Evolutionary conservation across 768 basidiomycete species (phyloP).

Genomic region (Cystofilobasidium capitatum): DNA sequence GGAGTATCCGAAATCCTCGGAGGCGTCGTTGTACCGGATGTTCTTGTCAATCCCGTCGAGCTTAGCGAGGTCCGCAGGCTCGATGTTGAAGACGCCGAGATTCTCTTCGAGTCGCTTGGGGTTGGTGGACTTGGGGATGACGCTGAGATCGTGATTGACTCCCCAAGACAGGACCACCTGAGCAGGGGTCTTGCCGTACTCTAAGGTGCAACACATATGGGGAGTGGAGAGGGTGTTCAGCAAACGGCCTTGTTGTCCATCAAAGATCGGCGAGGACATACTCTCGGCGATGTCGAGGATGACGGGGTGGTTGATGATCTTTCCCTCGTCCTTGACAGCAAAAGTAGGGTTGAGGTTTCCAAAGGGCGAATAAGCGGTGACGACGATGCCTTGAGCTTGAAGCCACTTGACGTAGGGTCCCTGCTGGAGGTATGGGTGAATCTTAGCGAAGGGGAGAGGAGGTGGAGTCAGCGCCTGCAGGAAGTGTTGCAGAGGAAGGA

Average conservation of each 20-base stretch:
- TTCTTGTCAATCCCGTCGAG: conserved; percentile 12
- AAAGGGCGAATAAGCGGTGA: conserved; percentile 22
- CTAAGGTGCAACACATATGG: no score
- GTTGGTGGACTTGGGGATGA: conserved; percentile 21
- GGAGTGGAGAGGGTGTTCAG: background rate
- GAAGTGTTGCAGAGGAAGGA: background rate
- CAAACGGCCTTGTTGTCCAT: background rate
- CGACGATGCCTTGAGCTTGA: conserved; percentile 14
- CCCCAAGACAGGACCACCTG: conserved; percentile 19
- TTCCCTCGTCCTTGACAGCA: conserved; percentile 13
- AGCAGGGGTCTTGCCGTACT: conserved; percentile 11
- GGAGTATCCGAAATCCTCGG: conserved; percentile 14
- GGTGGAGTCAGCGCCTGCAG: background rate
- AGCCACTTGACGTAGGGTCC: conserved; percentile 21
- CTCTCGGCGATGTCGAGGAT: conserved; percentile 14
- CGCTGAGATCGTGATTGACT: conserved; percentile 10
- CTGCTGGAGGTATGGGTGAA: conserved; percentile 23
- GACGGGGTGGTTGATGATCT: conserved; percentile 21
- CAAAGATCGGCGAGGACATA: background rate
- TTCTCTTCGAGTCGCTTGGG: conserved; percentile 15
- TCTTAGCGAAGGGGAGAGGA: background rate
- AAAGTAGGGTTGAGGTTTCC: conserved; percentile 22
- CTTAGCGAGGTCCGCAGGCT: conserved; percentile 11
- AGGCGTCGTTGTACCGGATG: conserved; percentile 15
- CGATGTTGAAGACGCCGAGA: conserved; percentile 15